Evolutionary conservation across 805 yeast species (phyloP).

Genomic region (Candida verbasci): DNA sequence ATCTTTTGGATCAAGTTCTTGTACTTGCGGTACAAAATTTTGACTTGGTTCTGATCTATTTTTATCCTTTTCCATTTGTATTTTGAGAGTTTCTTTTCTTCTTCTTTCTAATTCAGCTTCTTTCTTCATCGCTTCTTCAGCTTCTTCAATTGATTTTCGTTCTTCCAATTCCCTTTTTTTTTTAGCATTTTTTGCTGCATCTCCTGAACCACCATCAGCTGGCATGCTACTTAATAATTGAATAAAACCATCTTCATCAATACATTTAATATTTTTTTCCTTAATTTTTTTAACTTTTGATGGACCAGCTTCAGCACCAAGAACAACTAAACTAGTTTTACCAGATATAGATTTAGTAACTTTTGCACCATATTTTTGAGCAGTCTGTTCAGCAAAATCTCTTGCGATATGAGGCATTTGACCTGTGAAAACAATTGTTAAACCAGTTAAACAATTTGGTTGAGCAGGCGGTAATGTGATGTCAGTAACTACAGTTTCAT

Average conservation of each 20-base stretch:
- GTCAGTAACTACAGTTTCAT: conserved; percentile 19
- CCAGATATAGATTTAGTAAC: conserved; percentile 83
- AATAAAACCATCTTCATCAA: conserved; percentile 82
- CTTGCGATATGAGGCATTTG: conserved; percentile 76
- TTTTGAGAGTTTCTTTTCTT: not conserved
- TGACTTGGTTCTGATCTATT: conserved; percentile 1
- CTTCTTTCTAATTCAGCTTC: conserved; percentile 38
- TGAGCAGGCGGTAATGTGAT: conserved; percentile 73
- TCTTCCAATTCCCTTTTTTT: conserved; percentile 69
- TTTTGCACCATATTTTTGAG: conserved; percentile 85
- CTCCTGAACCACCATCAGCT: conserved; percentile 86
- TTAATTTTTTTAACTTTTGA: conserved; percentile 82
- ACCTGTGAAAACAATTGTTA: conserved; percentile 93
- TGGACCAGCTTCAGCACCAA: conserved; percentile 97
- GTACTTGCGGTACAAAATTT: conserved; percentile 12
- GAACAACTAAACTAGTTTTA: conserved; percentile 81
- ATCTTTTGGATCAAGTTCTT: conserved; percentile 46
- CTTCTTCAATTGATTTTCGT: conserved; percentile 42
- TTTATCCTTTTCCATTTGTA: not conserved
- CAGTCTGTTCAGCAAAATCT: conserved; percentile 66
- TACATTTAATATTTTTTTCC: conserved; percentile 69
- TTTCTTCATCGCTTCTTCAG: conserved; percentile 40
- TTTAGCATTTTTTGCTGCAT: conserved; percentile 67
- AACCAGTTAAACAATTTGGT: conserved; percentile 81
- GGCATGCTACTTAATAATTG: conserved; percentile 78